Conservation (phyloP, 495 filamentous ascomycete species). For the Podospora pseudoanserina region DNA sequence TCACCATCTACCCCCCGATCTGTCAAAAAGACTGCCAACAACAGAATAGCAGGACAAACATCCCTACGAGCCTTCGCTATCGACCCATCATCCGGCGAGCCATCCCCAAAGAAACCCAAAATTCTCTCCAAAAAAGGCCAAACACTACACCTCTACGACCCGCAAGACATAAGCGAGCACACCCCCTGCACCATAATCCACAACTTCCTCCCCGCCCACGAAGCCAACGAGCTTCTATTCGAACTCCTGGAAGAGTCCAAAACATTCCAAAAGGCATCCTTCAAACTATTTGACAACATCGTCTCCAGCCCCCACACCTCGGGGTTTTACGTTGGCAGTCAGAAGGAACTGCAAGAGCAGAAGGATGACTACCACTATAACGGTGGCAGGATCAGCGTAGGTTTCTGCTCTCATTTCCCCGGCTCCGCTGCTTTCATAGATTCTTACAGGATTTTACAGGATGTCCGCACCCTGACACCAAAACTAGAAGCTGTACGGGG, state of each 20-base stretch:
- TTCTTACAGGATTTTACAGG: slow-evolving; percentile 34
- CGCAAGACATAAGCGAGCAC: slow-evolving; percentile 69
- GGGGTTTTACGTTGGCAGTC: slow-evolving; percentile 71
- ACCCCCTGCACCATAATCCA: slow-evolving; percentile 90
- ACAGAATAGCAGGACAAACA: slow-evolving; percentile 50
- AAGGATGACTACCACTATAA: slow-evolving; percentile 82
- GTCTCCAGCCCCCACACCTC: slow-evolving; percentile 79
- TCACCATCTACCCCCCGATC: slow-evolving; percentile 30
- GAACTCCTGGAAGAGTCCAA: slow-evolving; percentile 74
- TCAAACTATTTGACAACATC: slow-evolving; percentile 81
- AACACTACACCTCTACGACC: slow-evolving; percentile 77
- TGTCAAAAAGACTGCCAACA: slow-evolving; percentile 10
- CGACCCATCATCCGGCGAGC: slow-evolving; percentile 27
- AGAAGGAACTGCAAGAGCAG: slow-evolving; percentile 59
- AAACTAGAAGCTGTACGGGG: slow-evolving; percentile 62
- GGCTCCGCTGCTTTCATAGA: neutral
- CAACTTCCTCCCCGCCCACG: slow-evolving; percentile 71
- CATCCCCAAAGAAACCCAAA: slow-evolving; percentile 40
- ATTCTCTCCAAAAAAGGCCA: slow-evolving; percentile 67
- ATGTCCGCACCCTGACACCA: slow-evolving; percentile 70
- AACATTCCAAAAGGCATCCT: slow-evolving; percentile 68
- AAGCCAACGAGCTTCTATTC: slow-evolving; percentile 66
- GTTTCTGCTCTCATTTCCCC: slow-evolving; percentile 6
- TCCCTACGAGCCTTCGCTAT: slow-evolving; percentile 53
- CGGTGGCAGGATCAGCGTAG: slow-evolving; percentile 60